phyloP scores from a whole-genome alignment of 345 rosid species.

The Eucalyptus pumila region DNA sequence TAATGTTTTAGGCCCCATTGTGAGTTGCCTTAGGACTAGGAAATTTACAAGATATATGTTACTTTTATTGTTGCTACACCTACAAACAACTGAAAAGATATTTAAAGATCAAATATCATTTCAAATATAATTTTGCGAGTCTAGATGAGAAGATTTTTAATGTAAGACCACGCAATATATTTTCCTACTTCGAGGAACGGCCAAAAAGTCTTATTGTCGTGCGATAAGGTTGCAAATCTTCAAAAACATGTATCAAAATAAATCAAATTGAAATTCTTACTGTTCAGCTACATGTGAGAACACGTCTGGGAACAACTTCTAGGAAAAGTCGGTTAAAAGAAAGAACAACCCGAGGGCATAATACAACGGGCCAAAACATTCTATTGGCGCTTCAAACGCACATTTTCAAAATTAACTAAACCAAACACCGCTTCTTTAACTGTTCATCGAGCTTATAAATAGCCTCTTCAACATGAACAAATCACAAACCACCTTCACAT shows the following conservation, averaged over 20 bases:
- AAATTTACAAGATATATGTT: background rate
- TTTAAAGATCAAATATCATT: background rate
- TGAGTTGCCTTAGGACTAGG: background rate
- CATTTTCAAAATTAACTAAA: background rate
- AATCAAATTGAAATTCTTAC: background rate
- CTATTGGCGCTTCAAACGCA: background rate
- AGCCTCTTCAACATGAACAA: background rate
- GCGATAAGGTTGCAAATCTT: background rate
- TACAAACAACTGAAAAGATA: background rate
- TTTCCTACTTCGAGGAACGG: background rate
- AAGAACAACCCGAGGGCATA: background rate
- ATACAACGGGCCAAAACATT: background rate
- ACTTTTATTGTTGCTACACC: background rate
- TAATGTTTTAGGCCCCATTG: no score
- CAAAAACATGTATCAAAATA: background rate
- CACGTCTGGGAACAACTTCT: background rate
- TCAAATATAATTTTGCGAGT: background rate
- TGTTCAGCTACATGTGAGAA: background rate
- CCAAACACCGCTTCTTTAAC: background rate
- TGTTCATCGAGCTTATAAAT: background rate
- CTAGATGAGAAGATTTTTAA: background rate
- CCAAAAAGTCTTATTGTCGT: background rate
- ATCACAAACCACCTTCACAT: background rate
- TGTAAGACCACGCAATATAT: background rate
- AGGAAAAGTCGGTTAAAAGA: background rate